Evolutionary conservation across 768 basidiomycete genomes (phyloP), one percentile per base, ranked within the genome.

Genomic region (Kwoniella newhampshirensis): DNA sequence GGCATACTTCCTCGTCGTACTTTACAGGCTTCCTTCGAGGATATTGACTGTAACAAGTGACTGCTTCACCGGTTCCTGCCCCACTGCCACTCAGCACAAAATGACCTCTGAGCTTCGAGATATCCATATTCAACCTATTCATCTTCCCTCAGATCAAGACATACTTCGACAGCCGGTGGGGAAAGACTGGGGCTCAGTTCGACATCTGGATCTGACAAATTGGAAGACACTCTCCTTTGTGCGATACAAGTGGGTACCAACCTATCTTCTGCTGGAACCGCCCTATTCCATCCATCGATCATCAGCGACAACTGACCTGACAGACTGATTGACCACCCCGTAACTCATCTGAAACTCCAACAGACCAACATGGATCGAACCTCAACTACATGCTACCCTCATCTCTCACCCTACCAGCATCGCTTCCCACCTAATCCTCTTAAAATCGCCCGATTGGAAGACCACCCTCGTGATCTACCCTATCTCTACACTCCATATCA

Each of bases 341-440:
- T 47, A 44, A 48, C 8, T 36, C 26, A 17, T 40, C 11, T n/a
- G n/a, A n/a, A n/a, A n/a, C n/a, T n/a, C n/a, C n/a, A n/a, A 23
- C 37, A 68, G 66, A 47, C 57, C 60, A 23, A 59, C 60, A 8
- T 68, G 66, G 66, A 57, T 65, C 17, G 57, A 65, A 36, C 35
- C 60, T 26, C 40, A 59, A 13, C 43, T 61, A 1, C 52, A 57
- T 32, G 17, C 32, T 2, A 3, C 17, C 13, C 52, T 67, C 12
- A 17, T 35, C 0, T 20, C 32, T 2, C 60, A 68, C 40, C 60
- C 66, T 7, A 26, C 37, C 25, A n/a, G n/a, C n/a, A 54, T 60
- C 4, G 52, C 63, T 5, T 62, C 63, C 11, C 52, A 53, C 20
- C 50, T 68, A 4, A 30, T 68, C 32, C 57, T 68, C 9, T 51